phyloP scores from a whole-genome alignment of 768 basidiomycete species.

The Pisolithus marmoratus region DNA sequence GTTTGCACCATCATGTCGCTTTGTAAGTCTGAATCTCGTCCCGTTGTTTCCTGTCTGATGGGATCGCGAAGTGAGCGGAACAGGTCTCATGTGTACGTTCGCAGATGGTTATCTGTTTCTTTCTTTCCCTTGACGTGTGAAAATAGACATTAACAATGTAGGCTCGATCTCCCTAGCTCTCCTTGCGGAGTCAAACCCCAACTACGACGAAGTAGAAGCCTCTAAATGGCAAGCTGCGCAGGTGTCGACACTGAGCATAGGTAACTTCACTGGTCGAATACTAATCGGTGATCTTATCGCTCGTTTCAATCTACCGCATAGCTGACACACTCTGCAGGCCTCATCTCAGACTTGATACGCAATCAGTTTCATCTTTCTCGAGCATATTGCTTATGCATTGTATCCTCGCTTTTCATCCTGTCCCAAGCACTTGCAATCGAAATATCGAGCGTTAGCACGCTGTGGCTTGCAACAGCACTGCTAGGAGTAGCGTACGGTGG shows the following conservation, averaged over 20 bases:
- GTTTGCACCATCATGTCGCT: slow-evolving; percentile 52
- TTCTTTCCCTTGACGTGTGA: neutral
- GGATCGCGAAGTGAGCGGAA: slow-evolving; percentile 48
- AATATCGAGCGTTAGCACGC: slow-evolving; percentile 48
- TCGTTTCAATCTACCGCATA: neutral
- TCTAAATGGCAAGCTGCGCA: slow-evolving; percentile 78
- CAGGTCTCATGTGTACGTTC: slow-evolving; percentile 67
- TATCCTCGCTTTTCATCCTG: slow-evolving; percentile 60
- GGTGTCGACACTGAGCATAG: slow-evolving; percentile 76
- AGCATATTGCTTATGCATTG: slow-evolving; percentile 63
- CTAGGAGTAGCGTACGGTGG: slow-evolving; percentile 57
- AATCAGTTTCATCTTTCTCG: slow-evolving; percentile 54
- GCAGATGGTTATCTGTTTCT: neutral
- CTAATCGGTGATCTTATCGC: slow-evolving; percentile 35
- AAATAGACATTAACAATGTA: slow-evolving; percentile 78
- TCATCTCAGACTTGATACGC: slow-evolving; percentile 63
- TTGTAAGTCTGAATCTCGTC: slow-evolving; percentile 36
- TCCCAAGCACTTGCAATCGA: slow-evolving; percentile 60
- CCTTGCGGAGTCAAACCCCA: slow-evolving; percentile 51
- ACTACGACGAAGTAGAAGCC: slow-evolving; percentile 64
- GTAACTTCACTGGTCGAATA: slow-evolving; percentile 69
- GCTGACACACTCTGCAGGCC: slow-evolving; percentile 34
- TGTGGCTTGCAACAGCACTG: slow-evolving; percentile 50
- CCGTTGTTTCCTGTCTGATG: neutral
- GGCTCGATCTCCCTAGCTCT: slow-evolving; percentile 70